Base-by-base conservation (phyloP, 768 basidiomycete genomes). In the Podaxis carcinomalis region DNA sequence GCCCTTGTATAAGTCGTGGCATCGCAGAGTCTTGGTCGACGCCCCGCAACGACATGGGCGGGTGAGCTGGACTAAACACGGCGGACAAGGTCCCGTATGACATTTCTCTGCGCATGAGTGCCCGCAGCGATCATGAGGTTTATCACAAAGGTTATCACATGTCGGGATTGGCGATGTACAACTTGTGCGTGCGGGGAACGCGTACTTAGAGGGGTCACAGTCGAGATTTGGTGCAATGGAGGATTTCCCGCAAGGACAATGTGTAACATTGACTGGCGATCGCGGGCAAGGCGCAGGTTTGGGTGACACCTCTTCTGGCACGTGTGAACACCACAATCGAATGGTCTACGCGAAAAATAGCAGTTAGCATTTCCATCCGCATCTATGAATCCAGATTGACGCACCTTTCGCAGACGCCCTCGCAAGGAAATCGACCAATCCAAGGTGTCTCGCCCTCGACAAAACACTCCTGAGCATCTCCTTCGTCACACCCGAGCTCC, bases 31-130 rank as follows among this genome's bases (percentile, higher is more conserved):
- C 57, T 72, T 76, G 4, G 77, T 87, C 2, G 86, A 88, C 16
- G 83, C 77, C 0, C 95, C 95, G 63, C 97, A 98, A 32, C 97
- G 82, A 70, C 97, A 99, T 2, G 91, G 89, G 5, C 89, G 78
- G 3, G 86, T 81, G 44, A 95, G 79, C 49, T 77, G 74, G 53
- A 89, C 83, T 1, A 73, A 70, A 72, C 96, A 98, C 0, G 93
- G 90, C 0, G 89, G 88, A 67, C 96, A 98, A 0, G 81, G 71
- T 0, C 89, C 93, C 16, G 74, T 75, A 69, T 98, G 96, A 68
- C 97, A 98, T 9, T 67, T 75, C 0, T 70, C 71, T 11, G 78
- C 74, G 68, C 97, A 99, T 4, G 75, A 72, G 70, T 99, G 97
- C 0, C 80, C 82, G 67, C 97, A 99, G 3, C 74, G 72, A 5